Evolutionary conservation across 352 stramenopile species (phyloP), one percentile per base, ranked within the genome.

Genomic region (Phytophthora kernoviae): DNA sequence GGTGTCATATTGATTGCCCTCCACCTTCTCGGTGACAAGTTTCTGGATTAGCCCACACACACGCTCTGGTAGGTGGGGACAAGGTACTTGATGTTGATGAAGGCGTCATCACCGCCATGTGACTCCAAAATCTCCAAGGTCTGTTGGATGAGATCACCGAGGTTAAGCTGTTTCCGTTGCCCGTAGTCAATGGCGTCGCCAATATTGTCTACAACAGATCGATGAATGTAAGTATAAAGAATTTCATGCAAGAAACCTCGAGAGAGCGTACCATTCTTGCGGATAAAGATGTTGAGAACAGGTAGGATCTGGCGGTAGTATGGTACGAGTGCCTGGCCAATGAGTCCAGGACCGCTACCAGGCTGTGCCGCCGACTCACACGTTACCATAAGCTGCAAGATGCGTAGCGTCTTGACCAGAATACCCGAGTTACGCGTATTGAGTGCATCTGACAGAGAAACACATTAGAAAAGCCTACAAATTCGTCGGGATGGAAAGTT

Each of bases 31-130:
- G 10, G 37, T 9, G 4, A 43, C 6, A 22, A 21, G 4, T 21
- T 37, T 24, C 17, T 33, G n/a, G 20, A 24, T 30, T 72, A 94
- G 40, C 83, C 82, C 9, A 93, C 78, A 34, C 85, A 94, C 8
- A 94, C 90, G 64, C 91, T 98, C 73, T 98, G 92, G 76, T 98
- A 99, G 1, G 96, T 97, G 2, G 96, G 96, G 20, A 99, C 77
- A 54, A 99, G 87, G 62, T 99, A 99, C 65, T 99, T 99, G 73
- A 99, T 99, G 79, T 99, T 99, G 70, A 99, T 98, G 72, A 99
- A 99, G 4, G 96, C 96, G 70, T 99, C 92, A 65, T 98, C 90
- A 15, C 96, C 96, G 26, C 96, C 96, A 55, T 98, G 90, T 5
- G 91, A 88, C 71, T 99, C 96, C 67, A 99, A 97, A 56, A 96